Conservation (phyloP, 495 filamentous ascomycete genomes). For the Neurospora hispaniola region DNA sequence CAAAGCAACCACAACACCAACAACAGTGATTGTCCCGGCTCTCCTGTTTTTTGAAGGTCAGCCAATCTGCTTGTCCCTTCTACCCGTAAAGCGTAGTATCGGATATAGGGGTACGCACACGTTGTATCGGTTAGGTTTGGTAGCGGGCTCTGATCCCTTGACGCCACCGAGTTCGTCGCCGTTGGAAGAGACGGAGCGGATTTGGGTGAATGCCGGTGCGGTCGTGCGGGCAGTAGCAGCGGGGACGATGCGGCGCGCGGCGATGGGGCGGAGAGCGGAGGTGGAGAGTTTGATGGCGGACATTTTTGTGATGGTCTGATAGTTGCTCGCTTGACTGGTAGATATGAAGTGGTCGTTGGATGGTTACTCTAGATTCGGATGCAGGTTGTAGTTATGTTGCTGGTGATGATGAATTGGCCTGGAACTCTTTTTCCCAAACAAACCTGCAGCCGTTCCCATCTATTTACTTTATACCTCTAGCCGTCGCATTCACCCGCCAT, state of each 20-base stretch:
- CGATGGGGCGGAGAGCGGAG: not conserved
- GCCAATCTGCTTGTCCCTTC: too few species aligned
- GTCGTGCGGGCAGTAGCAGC: too few species aligned
- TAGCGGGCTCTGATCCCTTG: not conserved
- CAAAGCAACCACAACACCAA: not conserved
- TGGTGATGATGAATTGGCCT: not conserved
- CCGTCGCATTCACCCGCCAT: not conserved
- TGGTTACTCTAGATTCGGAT: not conserved
- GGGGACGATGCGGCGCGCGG: not conserved
- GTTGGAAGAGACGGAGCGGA: not conserved
- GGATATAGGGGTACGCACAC: not conserved
- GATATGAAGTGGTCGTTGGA: not conserved
- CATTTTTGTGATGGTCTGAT: not conserved
- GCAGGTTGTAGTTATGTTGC: too few species aligned
- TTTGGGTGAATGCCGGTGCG: not conserved
- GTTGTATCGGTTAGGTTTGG: not conserved
- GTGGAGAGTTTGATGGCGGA: not conserved
- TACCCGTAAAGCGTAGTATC: too few species aligned
- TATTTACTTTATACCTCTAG: not conserved
- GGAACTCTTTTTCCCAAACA: not conserved
- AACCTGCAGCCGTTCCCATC: not conserved
- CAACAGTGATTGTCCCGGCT: not conserved
- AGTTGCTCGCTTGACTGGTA: not conserved
- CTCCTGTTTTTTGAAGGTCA: not conserved
- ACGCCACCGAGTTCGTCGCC: not conserved